These are phyloP conservation scores for Fonticula alba DNA, from an alignment of 78 protist genomes.

Conservation along the genomic window DNA sequence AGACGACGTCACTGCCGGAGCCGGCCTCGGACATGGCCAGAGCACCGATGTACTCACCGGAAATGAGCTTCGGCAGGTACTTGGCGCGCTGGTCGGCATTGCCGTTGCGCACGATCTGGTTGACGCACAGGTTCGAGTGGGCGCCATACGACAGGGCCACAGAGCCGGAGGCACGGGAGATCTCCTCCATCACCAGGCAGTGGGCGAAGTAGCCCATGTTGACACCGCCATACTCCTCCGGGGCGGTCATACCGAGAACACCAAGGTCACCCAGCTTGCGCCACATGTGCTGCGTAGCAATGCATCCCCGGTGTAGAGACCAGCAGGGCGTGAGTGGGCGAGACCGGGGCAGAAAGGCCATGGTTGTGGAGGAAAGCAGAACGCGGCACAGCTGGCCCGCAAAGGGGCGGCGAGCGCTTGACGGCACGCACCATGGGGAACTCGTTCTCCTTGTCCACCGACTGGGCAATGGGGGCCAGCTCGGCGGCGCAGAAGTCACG, in stretches of 20 bases:
- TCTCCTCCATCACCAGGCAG: constrained; percentile 61
- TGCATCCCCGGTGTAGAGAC: not conserved
- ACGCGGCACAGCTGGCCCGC: not conserved
- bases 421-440: constrained; percentile 24
- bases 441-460: constrained; percentile 38
- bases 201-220: constrained; percentile 53
- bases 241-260: constrained; percentile 51
- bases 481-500: constrained; percentile 38
- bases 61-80: constrained; percentile 48
- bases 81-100: constrained; percentile 56
- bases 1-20: constrained; percentile 77
- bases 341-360: not conserved
- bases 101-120: constrained; percentile 65
- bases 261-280: constrained; percentile 57
- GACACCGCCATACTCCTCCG: constrained; percentile 52
- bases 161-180: constrained; percentile 47
- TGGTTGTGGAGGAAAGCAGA: not conserved
- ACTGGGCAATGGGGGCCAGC: constrained; percentile 60
- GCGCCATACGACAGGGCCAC: constrained; percentile 63
- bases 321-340: no score
- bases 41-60: constrained; percentile 83
- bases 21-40: constrained; percentile 84
- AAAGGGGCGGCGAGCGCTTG: no score
- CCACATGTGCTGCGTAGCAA: constrained; percentile 42
- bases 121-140: constrained; percentile 61